Percentiles rank a stretch among this genome's conserved stretches.
These are phyloP conservation scores for Ceratocystis destructans DNA, from an alignment of 2,329 filamentous ascomycete species.

Conservation along the genomic window DNA sequence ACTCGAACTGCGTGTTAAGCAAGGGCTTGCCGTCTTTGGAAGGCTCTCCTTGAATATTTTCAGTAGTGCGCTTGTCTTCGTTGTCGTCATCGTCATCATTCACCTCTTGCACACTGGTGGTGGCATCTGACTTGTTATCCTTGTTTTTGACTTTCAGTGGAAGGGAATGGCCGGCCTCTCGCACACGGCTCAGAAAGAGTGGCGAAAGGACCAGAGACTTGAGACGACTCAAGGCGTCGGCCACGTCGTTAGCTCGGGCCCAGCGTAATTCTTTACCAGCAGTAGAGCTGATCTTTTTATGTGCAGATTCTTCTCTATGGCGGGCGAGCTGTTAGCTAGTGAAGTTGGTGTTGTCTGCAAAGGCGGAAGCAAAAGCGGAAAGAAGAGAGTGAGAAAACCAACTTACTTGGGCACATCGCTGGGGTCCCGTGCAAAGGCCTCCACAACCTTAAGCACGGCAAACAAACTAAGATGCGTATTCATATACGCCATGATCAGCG, in stretches of 20 bases:
- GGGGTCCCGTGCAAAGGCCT: slow-evolving; percentile 15
- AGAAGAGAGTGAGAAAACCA: neutral
- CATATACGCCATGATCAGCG: slow-evolving; percentile 42
- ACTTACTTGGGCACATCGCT: slow-evolving; percentile 19
- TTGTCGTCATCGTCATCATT: neutral
- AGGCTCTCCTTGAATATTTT: neutral
- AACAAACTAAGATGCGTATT: slow-evolving; percentile 39
- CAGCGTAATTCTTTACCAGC: slow-evolving; percentile 47
- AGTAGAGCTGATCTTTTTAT: slow-evolving; percentile 43
- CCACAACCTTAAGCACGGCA: slow-evolving; percentile 17
- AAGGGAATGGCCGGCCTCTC: slow-evolving; percentile 2
- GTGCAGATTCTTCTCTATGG: slow-evolving; percentile 41
- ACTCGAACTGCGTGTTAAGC: neutral
- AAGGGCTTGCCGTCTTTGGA: neutral
- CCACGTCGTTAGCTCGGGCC: slow-evolving; percentile 20
- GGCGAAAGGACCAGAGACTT: slow-evolving; percentile 16
- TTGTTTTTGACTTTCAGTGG: slow-evolving; percentile 1
- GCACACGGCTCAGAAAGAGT: slow-evolving; percentile 11
- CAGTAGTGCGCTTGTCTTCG: neutral
- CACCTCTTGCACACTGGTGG: neutral
- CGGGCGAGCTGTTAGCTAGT: neutral
- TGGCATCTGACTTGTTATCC: neutral
- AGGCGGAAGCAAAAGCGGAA: neutral
- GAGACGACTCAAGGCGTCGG: slow-evolving; percentile 10
- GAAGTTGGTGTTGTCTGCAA: neutral